A percentile compares a stretch with the other conserved stretches of the same genome.
Evolutionary conservation across 2,329 filamentous ascomycete genomes (phyloP).

Genomic region (Didymella pomorum): DNA sequence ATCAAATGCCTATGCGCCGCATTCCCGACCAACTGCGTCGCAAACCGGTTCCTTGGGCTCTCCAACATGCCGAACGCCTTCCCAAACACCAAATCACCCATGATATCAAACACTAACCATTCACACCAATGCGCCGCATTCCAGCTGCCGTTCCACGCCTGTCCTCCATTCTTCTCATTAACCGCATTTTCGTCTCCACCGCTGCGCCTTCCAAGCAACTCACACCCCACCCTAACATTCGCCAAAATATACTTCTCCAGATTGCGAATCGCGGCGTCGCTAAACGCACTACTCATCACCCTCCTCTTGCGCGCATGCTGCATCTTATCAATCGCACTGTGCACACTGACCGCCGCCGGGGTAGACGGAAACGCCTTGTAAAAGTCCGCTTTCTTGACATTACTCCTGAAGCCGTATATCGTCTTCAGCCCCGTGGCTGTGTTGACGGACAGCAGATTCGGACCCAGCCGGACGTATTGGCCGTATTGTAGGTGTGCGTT

Average conservation of each 20-base stretch:
- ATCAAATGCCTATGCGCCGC: constrained; percentile 57
- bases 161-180: constrained; percentile 26
- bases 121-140: constrained; percentile 57
- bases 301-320: constrained; percentile 58
- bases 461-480: constrained; percentile 75
- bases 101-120: constrained; percentile 61
- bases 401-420: constrained; percentile 59
- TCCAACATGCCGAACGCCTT: constrained; percentile 56
- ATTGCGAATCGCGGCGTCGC: constrained; percentile 55
- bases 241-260: constrained; percentile 57
- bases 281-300: constrained; percentile 58
- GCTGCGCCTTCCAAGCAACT: constrained; percentile 40
- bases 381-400: constrained; percentile 59
- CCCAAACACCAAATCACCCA: constrained; percentile 59
- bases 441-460: constrained; percentile 81
- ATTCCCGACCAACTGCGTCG: constrained; percentile 53
- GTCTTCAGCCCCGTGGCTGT: constrained; percentile 62
- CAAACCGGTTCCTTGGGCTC: constrained; percentile 51
- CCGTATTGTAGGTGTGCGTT: constrained; percentile 76
- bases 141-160: constrained; percentile 52
- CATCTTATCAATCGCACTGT: constrained; percentile 56
- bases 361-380: constrained; percentile 58
- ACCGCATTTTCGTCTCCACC: constrained; percentile 5
- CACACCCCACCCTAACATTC: constrained; percentile 53
- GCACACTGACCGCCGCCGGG: constrained; percentile 54